Evolutionary conservation across 129 eudicot species (phyloP).

Genomic region (Cynara cardunculus): DNA sequence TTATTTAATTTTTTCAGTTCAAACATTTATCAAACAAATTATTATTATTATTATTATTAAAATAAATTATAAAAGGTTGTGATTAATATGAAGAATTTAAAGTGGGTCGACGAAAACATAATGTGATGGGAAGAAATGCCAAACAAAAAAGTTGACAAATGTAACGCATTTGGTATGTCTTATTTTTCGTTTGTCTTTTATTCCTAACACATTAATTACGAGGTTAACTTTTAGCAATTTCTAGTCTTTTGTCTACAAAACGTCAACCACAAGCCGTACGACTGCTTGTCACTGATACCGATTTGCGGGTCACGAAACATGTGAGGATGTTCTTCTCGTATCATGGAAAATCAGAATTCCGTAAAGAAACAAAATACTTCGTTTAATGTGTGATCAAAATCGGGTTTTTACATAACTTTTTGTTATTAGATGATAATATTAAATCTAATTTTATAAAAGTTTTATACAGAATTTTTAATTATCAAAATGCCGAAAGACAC

Average conservation of each 20-base stretch:
- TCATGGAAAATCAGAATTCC: background rate
- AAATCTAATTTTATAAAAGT: too few species aligned
- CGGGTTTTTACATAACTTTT: too few species aligned
- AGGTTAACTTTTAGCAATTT: slow-evolving; percentile 13
- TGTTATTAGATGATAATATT: too few species aligned
- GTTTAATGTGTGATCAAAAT: too few species aligned
- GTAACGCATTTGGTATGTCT: slow-evolving; percentile 19
- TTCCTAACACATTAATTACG: slow-evolving; percentile 20
- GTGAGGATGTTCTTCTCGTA: slow-evolving; percentile 23
- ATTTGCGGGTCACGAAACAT: slow-evolving; percentile 33
- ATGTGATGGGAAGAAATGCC: slow-evolving; percentile 27
- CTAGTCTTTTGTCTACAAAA: slow-evolving; percentile 27
- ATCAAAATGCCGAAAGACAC: too few species aligned
- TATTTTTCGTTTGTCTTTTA: slow-evolving; percentile 17
- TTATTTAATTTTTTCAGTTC: too few species aligned
- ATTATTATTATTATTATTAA: too few species aligned
- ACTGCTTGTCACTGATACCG: slow-evolving; percentile 22
- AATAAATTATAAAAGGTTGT: background rate
- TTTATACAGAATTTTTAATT: too few species aligned
- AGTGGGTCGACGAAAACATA: slow-evolving; percentile 29
- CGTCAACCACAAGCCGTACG: slow-evolving; percentile 25
- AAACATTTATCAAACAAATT: too few species aligned
- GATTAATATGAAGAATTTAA: background rate
- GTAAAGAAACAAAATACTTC: background rate
- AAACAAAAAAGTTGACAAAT: slow-evolving; percentile 30